These are phyloP conservation scores for Globisporangium polare DNA, from an alignment of 352 stramenopile genomes.

Conservation along the genomic window DNA sequence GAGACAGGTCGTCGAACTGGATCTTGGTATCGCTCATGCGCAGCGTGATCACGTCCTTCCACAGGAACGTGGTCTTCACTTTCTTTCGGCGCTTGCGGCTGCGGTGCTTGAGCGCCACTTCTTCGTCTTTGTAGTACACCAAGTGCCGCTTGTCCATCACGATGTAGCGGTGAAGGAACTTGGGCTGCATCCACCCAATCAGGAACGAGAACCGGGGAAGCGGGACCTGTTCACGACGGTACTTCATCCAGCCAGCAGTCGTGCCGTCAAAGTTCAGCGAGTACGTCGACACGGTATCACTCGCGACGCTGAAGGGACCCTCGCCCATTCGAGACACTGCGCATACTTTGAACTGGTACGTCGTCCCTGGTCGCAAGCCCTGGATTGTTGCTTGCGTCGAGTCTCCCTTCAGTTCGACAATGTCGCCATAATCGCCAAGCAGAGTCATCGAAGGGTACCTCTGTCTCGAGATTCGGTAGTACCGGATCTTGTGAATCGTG, in stretches of 20 bases:
- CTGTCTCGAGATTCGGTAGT: conserved; percentile 78
- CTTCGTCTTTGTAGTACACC: conserved; percentile 83
- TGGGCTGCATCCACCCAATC: conserved; percentile 67
- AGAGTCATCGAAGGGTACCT: conserved; percentile 79
- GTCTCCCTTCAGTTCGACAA: conserved; percentile 69
- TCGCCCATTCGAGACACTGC: conserved; percentile 85
- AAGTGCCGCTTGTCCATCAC: conserved; percentile 68
- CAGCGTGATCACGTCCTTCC: conserved; percentile 59
- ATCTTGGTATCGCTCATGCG: conserved; percentile 65
- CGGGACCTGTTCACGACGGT: conserved; percentile 59
- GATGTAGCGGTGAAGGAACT: conserved; percentile 79
- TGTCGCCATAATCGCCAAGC: conserved; percentile 75
- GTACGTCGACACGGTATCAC: conserved; percentile 65
- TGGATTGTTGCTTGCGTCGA: conserved; percentile 58
- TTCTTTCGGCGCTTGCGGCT: conserved; percentile 72
- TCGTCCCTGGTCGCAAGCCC: conserved; percentile 70
- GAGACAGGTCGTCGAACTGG: conserved; percentile 83
- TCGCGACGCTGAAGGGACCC: conserved; percentile 73
- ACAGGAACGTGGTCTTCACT: conserved; percentile 71
- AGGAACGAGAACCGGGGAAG: conserved; percentile 41
- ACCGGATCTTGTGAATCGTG: conserved; percentile 76
- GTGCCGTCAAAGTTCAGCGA: conserved; percentile 74
- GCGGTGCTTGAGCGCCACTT: conserved; percentile 71
- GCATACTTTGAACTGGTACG: conserved; percentile 85
- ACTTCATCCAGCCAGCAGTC: conserved; percentile 86